These are phyloP conservation scores for Dentipellis sp. DNA, from an alignment of 768 basidiomycete genomes.

Conservation along the genomic window DNA sequence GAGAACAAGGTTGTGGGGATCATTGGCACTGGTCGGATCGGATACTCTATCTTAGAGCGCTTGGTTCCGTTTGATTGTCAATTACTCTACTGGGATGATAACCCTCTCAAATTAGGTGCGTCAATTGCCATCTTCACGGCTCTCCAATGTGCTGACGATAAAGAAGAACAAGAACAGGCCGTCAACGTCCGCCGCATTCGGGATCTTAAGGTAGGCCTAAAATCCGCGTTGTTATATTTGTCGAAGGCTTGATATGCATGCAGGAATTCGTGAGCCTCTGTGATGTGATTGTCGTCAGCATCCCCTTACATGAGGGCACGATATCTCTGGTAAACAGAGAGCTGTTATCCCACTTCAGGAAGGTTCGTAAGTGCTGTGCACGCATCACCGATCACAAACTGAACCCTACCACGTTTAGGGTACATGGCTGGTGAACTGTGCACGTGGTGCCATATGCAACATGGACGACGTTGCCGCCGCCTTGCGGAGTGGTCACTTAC, in stretches of 20 bases:
- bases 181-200: slow-evolving; percentile 29
- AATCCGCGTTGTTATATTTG: no score
- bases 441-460: slow-evolving; percentile 34
- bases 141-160: no score
- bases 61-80: slow-evolving; percentile 28
- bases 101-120: slow-evolving; percentile 15
- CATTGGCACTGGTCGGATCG: slow-evolving; percentile 35
- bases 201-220: slow-evolving; percentile 15
- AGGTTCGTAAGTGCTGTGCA: slow-evolving; percentile 11
- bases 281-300: slow-evolving; percentile 43
- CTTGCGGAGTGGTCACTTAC: slow-evolving; percentile 29
- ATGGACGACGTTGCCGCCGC: slow-evolving; percentile 30
- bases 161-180: slow-evolving; percentile 20
- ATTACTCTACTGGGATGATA: slow-evolving; percentile 34
- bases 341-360: slow-evolving; percentile 33
- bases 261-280: slow-evolving; percentile 13
- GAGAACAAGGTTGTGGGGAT: slow-evolving; percentile 40
- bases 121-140: no score
- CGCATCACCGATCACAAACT: background rate
- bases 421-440: slow-evolving; percentile 37
- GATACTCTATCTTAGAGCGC: slow-evolving; percentile 26
- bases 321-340: slow-evolving; percentile 32
- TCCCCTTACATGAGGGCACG: slow-evolving; percentile 44
- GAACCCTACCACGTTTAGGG: background rate
- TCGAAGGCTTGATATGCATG: no score